Evolutionary conservation across 2,329 filamentous ascomycete species (phyloP).

Genomic region (Fusarium dlaminii): DNA sequence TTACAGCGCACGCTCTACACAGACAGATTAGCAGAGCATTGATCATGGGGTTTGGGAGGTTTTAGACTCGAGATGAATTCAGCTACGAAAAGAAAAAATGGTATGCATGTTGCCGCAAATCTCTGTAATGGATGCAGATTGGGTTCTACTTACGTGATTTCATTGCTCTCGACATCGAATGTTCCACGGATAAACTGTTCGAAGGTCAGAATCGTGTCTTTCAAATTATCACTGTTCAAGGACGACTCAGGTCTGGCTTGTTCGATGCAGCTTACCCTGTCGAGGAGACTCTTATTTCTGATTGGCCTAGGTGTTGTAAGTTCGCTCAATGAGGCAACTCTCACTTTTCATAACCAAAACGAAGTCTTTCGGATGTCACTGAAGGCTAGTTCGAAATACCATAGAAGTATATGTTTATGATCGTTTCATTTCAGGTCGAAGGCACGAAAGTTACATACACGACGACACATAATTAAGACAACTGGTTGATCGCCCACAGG

Average conservation of each 20-base stretch:
- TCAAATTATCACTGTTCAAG: neutral
- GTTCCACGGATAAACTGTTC: neutral
- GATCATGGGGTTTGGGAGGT: too few species aligned
- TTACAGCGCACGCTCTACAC: neutral
- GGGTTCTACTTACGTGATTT: too few species aligned
- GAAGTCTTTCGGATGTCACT: neutral
- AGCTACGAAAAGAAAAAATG: neutral
- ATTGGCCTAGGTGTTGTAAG: slow-evolving; percentile 16
- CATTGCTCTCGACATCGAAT: too few species aligned
- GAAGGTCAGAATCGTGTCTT: neutral
- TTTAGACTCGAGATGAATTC: neutral
- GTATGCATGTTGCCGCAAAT: neutral
- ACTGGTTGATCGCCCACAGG: neutral
- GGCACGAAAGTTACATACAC: neutral
- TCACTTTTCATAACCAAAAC: neutral
- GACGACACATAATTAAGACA: neutral
- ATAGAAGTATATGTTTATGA: neutral
- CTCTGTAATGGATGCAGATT: neutral
- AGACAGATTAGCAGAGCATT: neutral
- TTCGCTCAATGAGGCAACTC: slow-evolving; percentile 28
- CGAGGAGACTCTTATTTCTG: neutral
- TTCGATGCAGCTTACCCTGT: neutral
- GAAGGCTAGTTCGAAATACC: neutral
- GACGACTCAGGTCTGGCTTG: neutral
- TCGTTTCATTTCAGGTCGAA: neutral